Evolutionary conservation across 805 yeast genomes (phyloP), one percentile per base, ranked within the genome.

Genomic region (Gaillardinia entomophila): DNA sequence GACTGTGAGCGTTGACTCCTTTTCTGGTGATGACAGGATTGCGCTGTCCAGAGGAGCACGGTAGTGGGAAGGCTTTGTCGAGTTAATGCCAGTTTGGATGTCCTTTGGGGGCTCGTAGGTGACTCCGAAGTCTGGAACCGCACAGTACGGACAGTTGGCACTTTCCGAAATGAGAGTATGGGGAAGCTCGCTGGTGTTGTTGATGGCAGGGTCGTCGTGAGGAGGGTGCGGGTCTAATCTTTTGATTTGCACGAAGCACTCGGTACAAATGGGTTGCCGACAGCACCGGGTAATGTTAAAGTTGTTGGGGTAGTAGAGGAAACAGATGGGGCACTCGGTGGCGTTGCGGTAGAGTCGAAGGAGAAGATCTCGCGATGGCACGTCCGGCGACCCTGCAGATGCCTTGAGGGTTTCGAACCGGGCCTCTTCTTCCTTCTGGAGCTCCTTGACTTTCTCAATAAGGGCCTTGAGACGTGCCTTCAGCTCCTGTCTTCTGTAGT

Each of bases 201-300:
- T 38, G 3, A 38, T 35, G n/a, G 49, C 49, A 15, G 58, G 57
- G 31, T 71, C 77, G 42, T 81, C 90, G 51, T 87, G 94, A 2
- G 96, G 96, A 22, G 88, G 86, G 59, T 90, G 97, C 0, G 98
- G 97, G 8, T 86, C 95, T 22, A 79, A 62, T 32, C 98, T 72
- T 55, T 85, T 87, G 53, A 90, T 88, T 57, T 90, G 97, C 8
- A 90, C 97, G 71, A 90, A 92, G 53, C 98, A 90, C 59, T 90
- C 97, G 2, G 96, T 74, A 60, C 98, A 92, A 14, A 90, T 88
- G 2, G 95, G 89, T 55, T 90, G 97, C 31, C 75, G 73, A 55
- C 98, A 90, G 57, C 98, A 90, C 28, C 95, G 69, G 6, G 95
- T 81, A 33, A 72, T 56, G 60, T 92, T 92, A 40, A 89, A 57